Conservation (phyloP, 495 filamentous ascomycete genomes). For the Recurvomyces mirabilis region DNA sequence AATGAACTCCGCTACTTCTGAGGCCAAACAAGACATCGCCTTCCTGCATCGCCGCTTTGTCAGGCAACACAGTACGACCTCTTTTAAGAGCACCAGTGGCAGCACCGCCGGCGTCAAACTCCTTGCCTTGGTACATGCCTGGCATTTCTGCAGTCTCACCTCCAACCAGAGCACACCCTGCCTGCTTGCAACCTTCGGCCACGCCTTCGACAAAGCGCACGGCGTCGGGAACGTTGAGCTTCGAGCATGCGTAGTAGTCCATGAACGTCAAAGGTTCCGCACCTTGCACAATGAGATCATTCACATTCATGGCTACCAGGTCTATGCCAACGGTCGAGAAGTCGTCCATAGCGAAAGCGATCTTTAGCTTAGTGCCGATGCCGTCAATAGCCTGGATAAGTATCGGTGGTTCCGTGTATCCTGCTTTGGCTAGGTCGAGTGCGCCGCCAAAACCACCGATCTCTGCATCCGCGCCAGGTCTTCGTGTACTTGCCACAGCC, state of each 20-base stretch:
- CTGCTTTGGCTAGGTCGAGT: conserved; percentile 67
- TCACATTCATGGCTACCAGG: conserved; percentile 97
- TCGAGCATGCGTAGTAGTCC: conserved; percentile 87
- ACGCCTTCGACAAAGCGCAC: conserved; percentile 78
- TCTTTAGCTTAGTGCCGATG: conserved; percentile 91
- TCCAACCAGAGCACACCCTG: conserved; percentile 80
- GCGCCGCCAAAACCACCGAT: conserved; percentile 94
- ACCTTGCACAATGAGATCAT: conserved; percentile 91
- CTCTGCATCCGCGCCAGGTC: conserved; percentile 74
- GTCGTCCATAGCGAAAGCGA: conserved; percentile 76
- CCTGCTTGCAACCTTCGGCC: conserved; percentile 66
- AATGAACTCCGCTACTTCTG: conserved; percentile 73
- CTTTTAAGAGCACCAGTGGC: conserved; percentile 70
- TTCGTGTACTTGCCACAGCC: conserved; percentile 64
- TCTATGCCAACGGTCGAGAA: conserved; percentile 89
- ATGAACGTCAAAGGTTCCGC: conserved; percentile 90
- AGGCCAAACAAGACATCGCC: conserved; percentile 82
- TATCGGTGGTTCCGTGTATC: conserved; percentile 62
- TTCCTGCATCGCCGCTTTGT: conserved; percentile 57
- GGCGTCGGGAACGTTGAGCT: conserved; percentile 65
- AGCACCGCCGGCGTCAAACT: conserved; percentile 84
- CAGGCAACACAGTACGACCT: conserved; percentile 56
- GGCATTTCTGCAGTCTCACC: conserved; percentile 98
- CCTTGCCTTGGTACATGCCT: conserved; percentile 67
- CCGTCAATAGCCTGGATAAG: conserved; percentile 89